Evolutionary conservation across 139 green algal species (phyloP).

Genomic region (Spirogloea muscicola): DNA sequence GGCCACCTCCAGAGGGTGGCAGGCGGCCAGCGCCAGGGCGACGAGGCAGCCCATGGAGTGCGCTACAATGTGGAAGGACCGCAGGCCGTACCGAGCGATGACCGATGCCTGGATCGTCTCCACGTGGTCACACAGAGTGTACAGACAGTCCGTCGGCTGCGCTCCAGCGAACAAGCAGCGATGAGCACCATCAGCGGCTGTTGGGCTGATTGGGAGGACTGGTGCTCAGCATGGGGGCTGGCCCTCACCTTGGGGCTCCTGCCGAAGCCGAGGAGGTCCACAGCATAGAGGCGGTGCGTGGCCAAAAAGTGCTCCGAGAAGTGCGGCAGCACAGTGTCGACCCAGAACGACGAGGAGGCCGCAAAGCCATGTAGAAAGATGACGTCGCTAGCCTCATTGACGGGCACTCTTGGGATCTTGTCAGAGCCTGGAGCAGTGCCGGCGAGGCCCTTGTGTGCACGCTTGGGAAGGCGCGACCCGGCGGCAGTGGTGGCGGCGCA

Average conservation of each 20-base stretch:
- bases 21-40: constrained; percentile 2
- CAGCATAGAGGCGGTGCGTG: neutral
- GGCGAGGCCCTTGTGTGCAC: too few species aligned
- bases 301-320: neutral
- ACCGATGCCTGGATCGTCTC: constrained; percentile 26
- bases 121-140: constrained; percentile 18
- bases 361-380: constrained; percentile 27
- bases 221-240: neutral
- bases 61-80: constrained; percentile 13
- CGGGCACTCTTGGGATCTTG: neutral
- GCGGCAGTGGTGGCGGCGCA: neutral
- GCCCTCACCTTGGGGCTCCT: constrained; percentile 10
- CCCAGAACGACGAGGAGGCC: constrained; percentile 20
- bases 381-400: neutral
- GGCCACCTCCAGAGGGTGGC: neutral
- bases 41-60: constrained; percentile 29
- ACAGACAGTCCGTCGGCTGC: constrained; percentile 8
- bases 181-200: too few species aligned
- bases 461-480: too few species aligned
- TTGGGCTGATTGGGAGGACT: too few species aligned
- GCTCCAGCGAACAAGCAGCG: too few species aligned
- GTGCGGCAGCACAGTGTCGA: constrained; percentile 3
- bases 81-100: neutral
- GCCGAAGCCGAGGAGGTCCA: constrained; percentile 31
- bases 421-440: neutral